Base-by-base conservation (phyloP, 768 basidiomycete genomes). In the Xerocomellus amylosporus region DNA sequence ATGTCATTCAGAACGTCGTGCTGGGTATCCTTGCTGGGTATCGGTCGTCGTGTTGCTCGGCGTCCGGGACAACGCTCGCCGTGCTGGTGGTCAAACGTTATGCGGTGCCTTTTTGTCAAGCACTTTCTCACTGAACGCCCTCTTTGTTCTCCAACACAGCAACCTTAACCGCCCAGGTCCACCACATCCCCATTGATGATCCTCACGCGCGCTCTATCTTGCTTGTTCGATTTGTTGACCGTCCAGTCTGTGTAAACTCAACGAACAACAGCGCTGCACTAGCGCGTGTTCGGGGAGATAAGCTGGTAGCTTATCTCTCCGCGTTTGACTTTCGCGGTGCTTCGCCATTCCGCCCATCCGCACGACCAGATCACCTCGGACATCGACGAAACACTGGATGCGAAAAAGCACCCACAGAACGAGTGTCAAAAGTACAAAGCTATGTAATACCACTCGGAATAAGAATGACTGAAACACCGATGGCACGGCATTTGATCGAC, bases 1-100 rank as follows among this genome's bases (percentile, higher is more conserved):
- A 63, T 30, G 66, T 46, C 65, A 66, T 66, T 54, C 13, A 36
- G 55, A 47, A 41, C 44, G 59, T 52, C 13, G 57, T 48, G 48
- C 19, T 53, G 64, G 60, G 55, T 65, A 60, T 65, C 43, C 34
- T 51, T 53, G 45, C 8, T 41, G 54, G 60, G 58, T 66, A 63
- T 64, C 53, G 45, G 31, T 42, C 38, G 57, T 43, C 36, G 28
- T 28, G 28, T 28, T 28, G 28, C 28, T 9, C 8, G 28, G 28
- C 28, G 59, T 48, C 48, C 51, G 46, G 28, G 39, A 31, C 33
- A 46, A 45, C 34, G 43, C 22, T 46, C 22, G 22, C 51, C 41
- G 58, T 49, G 39, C 38, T 53, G 55, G 49, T 48, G 59, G 49
- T 51, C 26, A 37, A 40, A 49, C 24, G 63, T 34, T 50, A 24